Base-by-base conservation (phyloP, 202 grass and related monocot genomes). In the Elaeis oleifera region DNA sequence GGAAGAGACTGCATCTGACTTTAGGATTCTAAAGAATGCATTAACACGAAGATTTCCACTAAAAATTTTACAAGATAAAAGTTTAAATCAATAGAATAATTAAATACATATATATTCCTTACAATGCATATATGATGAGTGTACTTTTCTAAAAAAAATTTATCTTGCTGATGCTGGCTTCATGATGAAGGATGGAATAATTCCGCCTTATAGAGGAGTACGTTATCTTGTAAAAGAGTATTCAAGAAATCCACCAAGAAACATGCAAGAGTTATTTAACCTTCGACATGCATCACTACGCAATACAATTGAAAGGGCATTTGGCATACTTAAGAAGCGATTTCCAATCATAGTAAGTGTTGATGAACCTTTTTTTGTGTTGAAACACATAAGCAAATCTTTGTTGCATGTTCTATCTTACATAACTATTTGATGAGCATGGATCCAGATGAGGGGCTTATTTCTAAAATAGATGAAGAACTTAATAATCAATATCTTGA, bases 131-230 rank as follows among this genome's bases (percentile, higher is more conserved):
- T 23, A 23, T 20, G 20, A 20, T 20, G 20, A 20, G 20, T 20
- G 23, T 23, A 1, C 2, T 23, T 23, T 23, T 2, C 20, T 23
- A 23, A 2, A 23, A 23, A 53, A 53, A 53, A 55, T 9, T 29
- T 69, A 69, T 22, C 65, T 69, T 54, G 65, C 54, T 26, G 65
- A 69, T 69, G 65, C 49, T 29, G 65, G 65, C 13, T 58, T 25
- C 26, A 15, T 25, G 8, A 25, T 58, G 19, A 58, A 5, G 14
- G 5, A 11, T 58, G 56, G 20, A 11, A 19, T 58, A 25, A 58
- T 58, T 25, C 8, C 20, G 0, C 56, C 56, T 58, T 58, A 20
- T 20, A 20, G 20, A 20, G 20, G 0, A 20, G 20, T 20, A 20
- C 20, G 20, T 20, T 20, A 20, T 20, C 20, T 20, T 20, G 20